Conservation (phyloP, 495 filamentous ascomycete genomes). For the Penicillium arizonense region DNA sequence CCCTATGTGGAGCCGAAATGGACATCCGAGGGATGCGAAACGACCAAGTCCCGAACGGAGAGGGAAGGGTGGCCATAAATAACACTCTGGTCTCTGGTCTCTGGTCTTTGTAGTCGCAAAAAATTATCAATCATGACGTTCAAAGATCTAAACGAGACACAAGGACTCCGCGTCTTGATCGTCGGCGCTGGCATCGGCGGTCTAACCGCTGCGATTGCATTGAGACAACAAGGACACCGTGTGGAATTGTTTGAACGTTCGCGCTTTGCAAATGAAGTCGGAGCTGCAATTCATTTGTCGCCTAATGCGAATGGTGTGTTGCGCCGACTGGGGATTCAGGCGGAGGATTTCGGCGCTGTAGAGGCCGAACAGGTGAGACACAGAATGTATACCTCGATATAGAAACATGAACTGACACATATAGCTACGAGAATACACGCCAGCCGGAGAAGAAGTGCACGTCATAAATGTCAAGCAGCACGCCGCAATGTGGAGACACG, state of each 20-base stretch:
- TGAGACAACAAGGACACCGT: constrained; percentile 53
- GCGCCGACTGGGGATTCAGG: constrained; percentile 39
- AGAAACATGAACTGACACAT: neutral
- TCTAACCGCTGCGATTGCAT: constrained; percentile 50
- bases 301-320: constrained; percentile 55
- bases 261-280: constrained; percentile 50
- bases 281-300: constrained; percentile 53
- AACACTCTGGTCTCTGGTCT: too few relatives aligned
- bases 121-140: constrained; percentile 2
- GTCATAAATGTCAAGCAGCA: constrained; percentile 31
- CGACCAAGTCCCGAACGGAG: neutral
- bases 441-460: constrained; percentile 32
- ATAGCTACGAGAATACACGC: constrained; percentile 32
- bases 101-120: too few relatives aligned
- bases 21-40: constrained; percentile 7
- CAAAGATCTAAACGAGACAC: constrained; percentile 9
- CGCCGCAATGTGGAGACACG: constrained; percentile 37
- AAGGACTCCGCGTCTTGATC: constrained; percentile 42
- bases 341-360: constrained; percentile 33
- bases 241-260: constrained; percentile 55
- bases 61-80: neutral
- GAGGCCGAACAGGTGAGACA: constrained; percentile 26
- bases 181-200: constrained; percentile 60
- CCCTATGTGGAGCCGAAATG: constrained; percentile 37
- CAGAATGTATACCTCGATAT: neutral